Base-by-base conservation (phyloP, 2,329 filamentous ascomycete genomes). In the Niveomyces coronatus region DNA sequence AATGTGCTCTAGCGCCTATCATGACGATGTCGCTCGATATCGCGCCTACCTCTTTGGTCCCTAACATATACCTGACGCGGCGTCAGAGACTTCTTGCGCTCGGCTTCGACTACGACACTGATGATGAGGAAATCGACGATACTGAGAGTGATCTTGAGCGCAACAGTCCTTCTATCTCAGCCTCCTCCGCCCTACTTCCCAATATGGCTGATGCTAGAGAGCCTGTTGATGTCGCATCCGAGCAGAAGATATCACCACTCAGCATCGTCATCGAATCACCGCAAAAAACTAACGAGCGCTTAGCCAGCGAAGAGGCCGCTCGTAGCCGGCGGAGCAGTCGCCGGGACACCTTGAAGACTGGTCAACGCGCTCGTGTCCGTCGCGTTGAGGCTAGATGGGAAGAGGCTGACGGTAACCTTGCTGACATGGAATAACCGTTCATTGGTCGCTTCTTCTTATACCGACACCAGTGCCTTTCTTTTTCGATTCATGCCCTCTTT, bases 281-380 rank as follows among this genome's bases (percentile, higher is more conserved):
- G 19, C 23, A 11, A 13, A 26, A 2, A 17, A 27, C 22, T 2
- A n/a, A n/a, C 13, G n/a, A 23, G 26, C 26, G 26, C 16, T 5
- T 11, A 13, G 7, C n/a, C 29, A 20, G 4, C 9, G 19, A 10
- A 3, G 24, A 16, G 9, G 18, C 34, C n/a, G n/a, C n/a, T n/a
- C n/a, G n/a, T n/a, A n/a, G n/a, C n/a, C n/a, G n/a, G n/a, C n/a
- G n/a, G 8, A 17, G 10, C 19, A 23, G 20, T 4, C 42, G 43
- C 2, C 49, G 44, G 17, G 51, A 47, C 8, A 41, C 50, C 35
- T 45, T 47, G 35, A 39, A 38, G 34, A 7, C 5, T 40, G 30
- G 11, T 27, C 30, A 22, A 26, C 29, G 16, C 33, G 40, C 19
- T 36, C 37, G 31, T 22, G 4, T 31, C 8, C 31, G 24, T 7